These are phyloP conservation scores for Schizothecium vesticola DNA, from an alignment of 495 filamentous ascomycete genomes.

Conservation along the genomic window DNA sequence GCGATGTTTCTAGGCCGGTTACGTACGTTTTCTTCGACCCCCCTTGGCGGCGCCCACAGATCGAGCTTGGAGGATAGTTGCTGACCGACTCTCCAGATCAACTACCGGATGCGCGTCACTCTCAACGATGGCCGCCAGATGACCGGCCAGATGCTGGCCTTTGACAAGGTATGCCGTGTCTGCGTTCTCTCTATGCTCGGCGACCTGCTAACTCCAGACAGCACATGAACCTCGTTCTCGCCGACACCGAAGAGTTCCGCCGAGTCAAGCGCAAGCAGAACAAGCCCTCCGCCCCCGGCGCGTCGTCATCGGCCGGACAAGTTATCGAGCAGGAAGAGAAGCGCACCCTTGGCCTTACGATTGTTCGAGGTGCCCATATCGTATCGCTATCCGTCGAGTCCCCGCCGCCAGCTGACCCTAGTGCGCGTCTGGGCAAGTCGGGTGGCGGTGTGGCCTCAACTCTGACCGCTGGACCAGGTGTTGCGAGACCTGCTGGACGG, in stretches of 20 bases:
- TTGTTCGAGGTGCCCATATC: conserved; percentile 88
- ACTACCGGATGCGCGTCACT: conserved; percentile 97
- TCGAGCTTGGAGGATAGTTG: conserved; percentile 1
- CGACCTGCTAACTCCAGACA: conserved; percentile 28
- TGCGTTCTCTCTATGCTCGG: not conserved
- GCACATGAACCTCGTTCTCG: conserved; percentile 99
- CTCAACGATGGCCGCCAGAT: conserved; percentile 94
- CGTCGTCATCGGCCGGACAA: conserved; percentile 44
- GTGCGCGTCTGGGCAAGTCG: conserved; percentile 76
- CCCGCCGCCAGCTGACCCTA: conserved; percentile 91
- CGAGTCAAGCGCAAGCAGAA: conserved; percentile 82
- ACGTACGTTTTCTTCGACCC: conserved; percentile 62
- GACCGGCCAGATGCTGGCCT: conserved; percentile 94
- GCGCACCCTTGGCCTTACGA: conserved; percentile 88
- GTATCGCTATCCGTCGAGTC: conserved; percentile 93
- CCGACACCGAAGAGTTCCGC: conserved; percentile 98
- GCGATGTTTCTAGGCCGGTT: conserved; percentile 70
- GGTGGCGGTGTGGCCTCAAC: conserved; percentile 63
- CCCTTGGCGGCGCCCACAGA: not conserved
- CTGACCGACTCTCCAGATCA: conserved; percentile 65
- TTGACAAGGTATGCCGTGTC: conserved; percentile 71
- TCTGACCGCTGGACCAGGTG: conserved; percentile 78
- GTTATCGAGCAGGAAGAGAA: conserved; percentile 91
- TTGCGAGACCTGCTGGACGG: conserved; percentile 85
- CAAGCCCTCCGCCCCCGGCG: conserved; percentile 69